Evolutionary conservation across 2,329 filamentous ascomycete species (phyloP), one percentile per base, ranked within the genome.

Genomic region (Metarhizium robertsii): DNA sequence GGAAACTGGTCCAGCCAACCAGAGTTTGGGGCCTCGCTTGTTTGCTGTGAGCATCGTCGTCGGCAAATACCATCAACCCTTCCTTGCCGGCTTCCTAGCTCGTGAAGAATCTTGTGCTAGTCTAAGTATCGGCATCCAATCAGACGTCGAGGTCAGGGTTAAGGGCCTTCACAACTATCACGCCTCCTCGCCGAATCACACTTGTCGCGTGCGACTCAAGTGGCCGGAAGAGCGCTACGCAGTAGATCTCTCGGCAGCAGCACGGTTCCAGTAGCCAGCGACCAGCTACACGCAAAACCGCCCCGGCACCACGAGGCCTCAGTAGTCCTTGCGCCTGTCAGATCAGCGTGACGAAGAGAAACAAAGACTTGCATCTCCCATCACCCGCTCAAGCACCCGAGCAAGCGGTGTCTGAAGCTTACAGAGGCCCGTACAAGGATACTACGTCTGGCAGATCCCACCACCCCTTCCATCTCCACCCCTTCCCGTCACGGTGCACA

Each of bases 1-100:
- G 45, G 18, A 50, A 54, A 50, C 45, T 18, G 29, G 40, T 46
- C 53, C 38, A 32, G 25, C 53, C 53, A 55, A 47, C 53, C 53
- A 51, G 48, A 43, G 25, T 25, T 29, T 32, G 36, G 32, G 32
- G 6, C 18, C 6, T 29, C 14, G 30, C 20, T 36, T 48, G 18
- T 25, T 20, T 29, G 30, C n/a, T 30, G 14, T 14, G 5, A 42
- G 30, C 45, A 29, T 54, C 32, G 53, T 45, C 45, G 40, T 47
- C 46, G 46, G 46, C 46, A 54, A n/a, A 49, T 30, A 43, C 32
- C 45, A 32, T 36, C 30, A 10, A 40, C 34, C 42, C 30, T 43
- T 40, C 16, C 32, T 50, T 29, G 30, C 18, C 20, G n/a, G 18
- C 46, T 50, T 55, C 38, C 38, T 47, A 46, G 47, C 46, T 36